phyloP scores from a whole-genome alignment of 495 filamentous ascomycete genomes.

The Aspergillus nanangensis region DNA sequence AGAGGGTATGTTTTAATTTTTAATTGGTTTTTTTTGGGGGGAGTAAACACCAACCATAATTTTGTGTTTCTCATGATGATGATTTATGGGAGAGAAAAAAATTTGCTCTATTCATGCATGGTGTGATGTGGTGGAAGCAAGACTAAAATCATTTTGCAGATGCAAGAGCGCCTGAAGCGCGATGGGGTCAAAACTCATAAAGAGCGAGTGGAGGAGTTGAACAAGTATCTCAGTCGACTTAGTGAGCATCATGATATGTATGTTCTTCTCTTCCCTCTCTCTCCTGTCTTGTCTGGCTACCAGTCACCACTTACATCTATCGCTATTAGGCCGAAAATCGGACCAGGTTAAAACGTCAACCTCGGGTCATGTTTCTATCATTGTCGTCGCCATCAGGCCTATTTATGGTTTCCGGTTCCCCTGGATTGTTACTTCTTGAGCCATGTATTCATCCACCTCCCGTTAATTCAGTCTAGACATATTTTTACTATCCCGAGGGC shows the following conservation, averaged over 20 bases:
- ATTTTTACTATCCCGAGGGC: no score
- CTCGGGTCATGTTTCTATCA: neutral
- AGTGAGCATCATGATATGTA: conserved; percentile 98
- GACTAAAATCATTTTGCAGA: conserved; percentile 6
- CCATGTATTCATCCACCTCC: no score
- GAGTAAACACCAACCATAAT: no score
- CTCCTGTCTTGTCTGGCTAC: neutral
- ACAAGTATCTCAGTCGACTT: conserved; percentile 83
- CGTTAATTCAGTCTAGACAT: no score
- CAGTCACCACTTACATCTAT: conserved; percentile 8
- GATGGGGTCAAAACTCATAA: conserved; percentile 95
- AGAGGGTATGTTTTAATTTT: conserved; percentile 57
- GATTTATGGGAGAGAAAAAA: no score
- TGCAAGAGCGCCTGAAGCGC: conserved; percentile 68
- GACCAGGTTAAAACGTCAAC: conserved; percentile 53
- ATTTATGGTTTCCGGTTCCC: no score
- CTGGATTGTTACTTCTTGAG: no score
- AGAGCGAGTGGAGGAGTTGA: conserved; percentile 91
- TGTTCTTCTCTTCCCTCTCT: conserved; percentile 16
- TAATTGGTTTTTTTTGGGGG: conserved; percentile 4
- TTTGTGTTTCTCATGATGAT: no score
- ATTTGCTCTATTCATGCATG: neutral
- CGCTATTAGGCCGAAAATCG: conserved; percentile 61
- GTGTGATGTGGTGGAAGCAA: neutral
- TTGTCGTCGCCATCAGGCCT: no score